Base-by-base conservation (phyloP, 2,329 filamentous ascomycete genomes). In the Nemania serpens region DNA sequence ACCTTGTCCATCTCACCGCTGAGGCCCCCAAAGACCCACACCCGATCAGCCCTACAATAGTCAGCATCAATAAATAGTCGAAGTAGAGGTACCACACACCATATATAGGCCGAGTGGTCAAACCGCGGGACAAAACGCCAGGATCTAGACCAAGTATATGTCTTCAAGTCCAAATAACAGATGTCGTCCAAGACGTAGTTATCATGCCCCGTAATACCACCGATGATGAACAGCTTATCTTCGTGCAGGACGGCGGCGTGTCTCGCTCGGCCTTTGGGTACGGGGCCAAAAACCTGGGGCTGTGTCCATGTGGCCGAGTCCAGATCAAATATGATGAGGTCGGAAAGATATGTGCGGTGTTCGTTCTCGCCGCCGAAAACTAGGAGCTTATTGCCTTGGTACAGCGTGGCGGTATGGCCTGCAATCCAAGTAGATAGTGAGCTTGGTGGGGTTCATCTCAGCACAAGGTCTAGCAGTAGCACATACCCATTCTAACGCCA, bases 331-430 rank as follows among this genome's bases (percentile, higher is more conserved):
- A 99, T 89, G 65, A 98, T 96, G 20, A 99, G 86, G 74, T 99
- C 95, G 49, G 93, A 96, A 12, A 99, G 87, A 74, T 97, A 97
- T 59, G 93, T 93, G 67, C 93, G 87, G 73, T 98, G 95, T 75
- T 99, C 95, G 76, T 99, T 99, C 79, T 99, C 95, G 66, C 95
- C 95, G 58, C 95, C 95, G 73, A 97, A 99, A 1, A 99, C 93
- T 2, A 99, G 84, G n/a, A 99, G 82, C 76, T 98, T 98, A 76
- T 94, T 90, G 63, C 91, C 93, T 77, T 96, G 87, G 80, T 97
- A 97, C 0, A 99, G 82, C 36, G 91, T 97, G 29, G 95, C 93
- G 46, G 95, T 98, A 74, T 99, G 95, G 34, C 93, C 92, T 96
- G 70, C 50, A 68, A 39, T 57, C 39, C 15, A 48, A 39, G 33